Evolutionary conservation across 805 yeast species (phyloP).

Genomic region (Suhomyces sp.): DNA sequence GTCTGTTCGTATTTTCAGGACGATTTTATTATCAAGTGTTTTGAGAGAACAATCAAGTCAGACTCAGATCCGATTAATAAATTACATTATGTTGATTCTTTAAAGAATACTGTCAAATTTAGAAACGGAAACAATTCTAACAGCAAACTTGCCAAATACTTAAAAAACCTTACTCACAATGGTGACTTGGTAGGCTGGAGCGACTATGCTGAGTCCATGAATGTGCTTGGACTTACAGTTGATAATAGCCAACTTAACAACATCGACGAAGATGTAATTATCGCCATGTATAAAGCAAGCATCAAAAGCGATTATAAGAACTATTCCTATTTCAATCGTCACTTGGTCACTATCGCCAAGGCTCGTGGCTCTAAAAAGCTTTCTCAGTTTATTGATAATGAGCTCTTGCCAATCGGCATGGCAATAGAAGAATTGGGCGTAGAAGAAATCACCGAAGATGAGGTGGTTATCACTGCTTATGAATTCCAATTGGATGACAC

Average conservation of each 20-base stretch:
- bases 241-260: slow-evolving; percentile 10
- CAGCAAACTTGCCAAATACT: slow-evolving; percentile 27
- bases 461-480: slow-evolving; percentile 71
- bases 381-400: slow-evolving; percentile 22
- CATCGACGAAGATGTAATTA: slow-evolving; percentile 33
- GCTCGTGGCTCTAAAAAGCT: slow-evolving; percentile 22
- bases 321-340: slow-evolving; percentile 32
- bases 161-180: slow-evolving; percentile 20
- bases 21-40: slow-evolving; percentile 39
- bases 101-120: slow-evolving; percentile 21
- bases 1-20: slow-evolving; percentile 32
- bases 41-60: slow-evolving; percentile 33
- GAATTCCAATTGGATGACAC: slow-evolving; percentile 59
- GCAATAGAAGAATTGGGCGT: slow-evolving; percentile 37
- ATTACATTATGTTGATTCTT: slow-evolving; percentile 37
- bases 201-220: slow-evolving; percentile 33
- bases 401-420: slow-evolving; percentile 31
- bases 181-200: slow-evolving; percentile 33
- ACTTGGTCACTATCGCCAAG: slow-evolving; percentile 24
- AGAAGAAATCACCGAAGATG: slow-evolving; percentile 49
- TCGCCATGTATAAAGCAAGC: slow-evolving; percentile 32
- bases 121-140: slow-evolving; percentile 11
- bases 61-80: slow-evolving; percentile 34
- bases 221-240: slow-evolving; percentile 25
- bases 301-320: slow-evolving; percentile 34